Evolutionary conservation across 1,139 yeast genomes (phyloP), one percentile per base, ranked within the genome.

Genomic region (Candida tropicalis): DNA sequence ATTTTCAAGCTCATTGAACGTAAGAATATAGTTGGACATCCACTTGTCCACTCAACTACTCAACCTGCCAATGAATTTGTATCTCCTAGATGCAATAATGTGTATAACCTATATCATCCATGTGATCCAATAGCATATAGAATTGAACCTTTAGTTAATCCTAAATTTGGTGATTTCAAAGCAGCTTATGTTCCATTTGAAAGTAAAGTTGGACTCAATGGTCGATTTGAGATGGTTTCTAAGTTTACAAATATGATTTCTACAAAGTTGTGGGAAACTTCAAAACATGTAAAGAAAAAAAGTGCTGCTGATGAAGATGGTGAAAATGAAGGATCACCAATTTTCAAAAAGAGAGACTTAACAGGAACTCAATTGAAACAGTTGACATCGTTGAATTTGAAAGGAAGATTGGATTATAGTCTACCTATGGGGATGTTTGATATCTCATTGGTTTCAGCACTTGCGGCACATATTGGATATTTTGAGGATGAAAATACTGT

Each of bases 91-190:
- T 82, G 86, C 51, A 59, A 69, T 8, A 78, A 82, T 48, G 62
- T 85, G 37, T 90, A 85, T 66, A 90, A 90, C 57, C 63, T 90
- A 5, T 88, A 84, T 66, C 96, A 91, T 55, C 88, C 91, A 0
- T 84, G 95, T 54, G 98, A 90, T 57, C 96, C 97, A 0, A 82
- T 90, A 23, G 91, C 95, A 0, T 88, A 89, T 58, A 69, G 97
- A 44, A 65, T 89, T 48, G 98, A 90, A 59, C 97, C 98, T 1
- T 65, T 90, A 45, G 75, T 89, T 5, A 72, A 75, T 38, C 73
- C 81, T 3, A 60, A 66, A 11, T 76, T 85, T 54, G 71, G 85
- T 0, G 61, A 71, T 5, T 69, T 79, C 51, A 77, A 79, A 51
- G 90, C 95, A 0, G 82, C 70, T 42, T 62, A 65, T 11, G 73